A percentile compares a stretch with the other conserved stretches of the same genome.
phyloP scores from a whole-genome alignment of 192 early-diverging fungal species.

The Coemansia sp. region DNA sequence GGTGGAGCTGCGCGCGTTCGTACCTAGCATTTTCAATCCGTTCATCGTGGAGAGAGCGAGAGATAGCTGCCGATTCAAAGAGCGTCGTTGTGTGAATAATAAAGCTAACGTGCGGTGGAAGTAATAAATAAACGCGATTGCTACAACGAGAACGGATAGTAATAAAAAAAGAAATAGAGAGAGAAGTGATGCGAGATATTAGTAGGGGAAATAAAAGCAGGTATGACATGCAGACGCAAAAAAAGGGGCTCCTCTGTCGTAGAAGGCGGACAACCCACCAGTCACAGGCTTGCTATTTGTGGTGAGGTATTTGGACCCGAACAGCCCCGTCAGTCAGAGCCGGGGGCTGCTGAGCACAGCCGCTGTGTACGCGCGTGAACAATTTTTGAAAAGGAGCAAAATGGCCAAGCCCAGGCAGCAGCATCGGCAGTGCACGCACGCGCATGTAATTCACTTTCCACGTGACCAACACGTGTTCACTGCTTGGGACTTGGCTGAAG shows the following conservation, averaged over 20 bases:
- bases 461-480: background rate
- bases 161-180: background rate
- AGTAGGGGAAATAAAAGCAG: background rate
- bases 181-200: background rate
- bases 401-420: background rate
- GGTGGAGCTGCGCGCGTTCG: background rate
- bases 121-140: slow-evolving; percentile 13
- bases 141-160: slow-evolving; percentile 20
- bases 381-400: background rate
- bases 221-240: background rate
- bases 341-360: background rate
- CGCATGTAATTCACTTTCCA: background rate
- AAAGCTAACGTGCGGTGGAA: background rate
- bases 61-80: slow-evolving; percentile 13
- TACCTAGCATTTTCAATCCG: slow-evolving; percentile 56
- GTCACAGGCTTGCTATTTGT: background rate
- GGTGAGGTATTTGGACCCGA: background rate
- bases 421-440: slow-evolving; percentile 5
- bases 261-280: background rate
- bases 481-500: background rate
- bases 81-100: background rate
- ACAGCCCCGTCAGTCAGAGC: background rate
- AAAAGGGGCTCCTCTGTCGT: background rate
- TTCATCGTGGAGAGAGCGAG: slow-evolving; percentile 35
- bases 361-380: background rate